Conservation (phyloP, 352 stramenopile species). For the Phytophthora multivora region DNA sequence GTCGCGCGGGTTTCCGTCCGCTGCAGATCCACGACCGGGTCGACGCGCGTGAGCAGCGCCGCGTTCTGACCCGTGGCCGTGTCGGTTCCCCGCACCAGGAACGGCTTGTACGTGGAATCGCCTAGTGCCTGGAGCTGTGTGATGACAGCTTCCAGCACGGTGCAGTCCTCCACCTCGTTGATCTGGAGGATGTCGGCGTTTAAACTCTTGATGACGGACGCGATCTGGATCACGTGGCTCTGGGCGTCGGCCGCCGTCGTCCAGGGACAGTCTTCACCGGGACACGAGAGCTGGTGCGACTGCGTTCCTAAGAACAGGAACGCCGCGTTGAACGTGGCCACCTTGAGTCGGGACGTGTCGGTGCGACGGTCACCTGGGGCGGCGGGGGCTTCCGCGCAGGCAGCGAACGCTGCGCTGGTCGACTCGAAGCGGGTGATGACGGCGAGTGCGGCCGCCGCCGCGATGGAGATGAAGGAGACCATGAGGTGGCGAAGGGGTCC, state of each 20-base stretch:
- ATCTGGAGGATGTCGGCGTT: constrained; percentile 73
- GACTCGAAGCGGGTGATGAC: constrained; percentile 19
- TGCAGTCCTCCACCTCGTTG: constrained; percentile 69
- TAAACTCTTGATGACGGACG: constrained; percentile 50
- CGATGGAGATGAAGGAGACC: constrained; percentile 38
- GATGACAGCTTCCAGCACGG: constrained; percentile 56
- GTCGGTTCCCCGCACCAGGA: constrained; percentile 61
- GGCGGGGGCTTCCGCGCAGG: constrained; percentile 49
- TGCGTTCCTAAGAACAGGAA: constrained; percentile 61
- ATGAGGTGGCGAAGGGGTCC: constrained; percentile 26
- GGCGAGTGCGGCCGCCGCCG: constrained; percentile 16
- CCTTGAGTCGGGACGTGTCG: constrained; percentile 61
- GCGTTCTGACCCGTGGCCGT: constrained; percentile 74
- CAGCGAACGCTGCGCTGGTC: constrained; percentile 42
- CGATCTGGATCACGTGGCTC: constrained; percentile 59
- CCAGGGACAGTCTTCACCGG: constrained; percentile 60
- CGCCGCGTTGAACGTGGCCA: constrained; percentile 67
- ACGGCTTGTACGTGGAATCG: constrained; percentile 66
- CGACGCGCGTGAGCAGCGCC: constrained; percentile 64
- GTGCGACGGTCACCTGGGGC: constrained; percentile 46
- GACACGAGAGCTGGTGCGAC: constrained; percentile 46
- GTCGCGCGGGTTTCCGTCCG: constrained; percentile 37
- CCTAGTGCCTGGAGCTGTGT: constrained; percentile 46
- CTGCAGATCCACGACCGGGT: constrained; percentile 53
- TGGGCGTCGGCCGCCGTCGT: constrained; percentile 39